phyloP scores from a whole-genome alignment of 1,139 yeast genomes.

The Arxiozyma slooffiae region DNA sequence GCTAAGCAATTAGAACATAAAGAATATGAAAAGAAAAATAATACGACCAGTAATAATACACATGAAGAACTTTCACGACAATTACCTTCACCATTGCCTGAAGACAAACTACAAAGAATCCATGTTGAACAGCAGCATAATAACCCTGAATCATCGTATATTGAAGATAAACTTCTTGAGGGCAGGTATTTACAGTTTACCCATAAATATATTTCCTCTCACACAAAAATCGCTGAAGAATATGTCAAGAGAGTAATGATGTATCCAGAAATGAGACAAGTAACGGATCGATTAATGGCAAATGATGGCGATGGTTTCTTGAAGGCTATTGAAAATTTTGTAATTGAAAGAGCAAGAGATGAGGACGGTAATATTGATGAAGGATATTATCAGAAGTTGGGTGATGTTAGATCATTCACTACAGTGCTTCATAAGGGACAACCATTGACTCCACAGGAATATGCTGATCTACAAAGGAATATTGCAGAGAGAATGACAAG shows the following conservation, averaged over 20 bases:
- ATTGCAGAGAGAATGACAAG: slow-evolving; percentile 28
- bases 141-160: slow-evolving; percentile 4
- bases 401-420: slow-evolving; percentile 22
- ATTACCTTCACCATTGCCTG: background rate
- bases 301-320: slow-evolving; percentile 25
- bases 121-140: background rate
- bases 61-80: background rate
- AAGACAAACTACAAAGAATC: background rate
- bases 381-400: slow-evolving; percentile 9
- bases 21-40: slow-evolving; percentile 3
- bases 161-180: slow-evolving; percentile 17
- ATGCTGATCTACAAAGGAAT: slow-evolving; percentile 23
- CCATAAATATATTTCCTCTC: slow-evolving; percentile 28
- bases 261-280: slow-evolving; percentile 28
- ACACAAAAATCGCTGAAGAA: slow-evolving; percentile 29
- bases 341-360: slow-evolving; percentile 14
- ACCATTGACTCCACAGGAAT: slow-evolving; percentile 26
- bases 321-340: slow-evolving; percentile 27
- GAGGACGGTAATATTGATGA: slow-evolving; percentile 3
- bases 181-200: slow-evolving; percentile 25
- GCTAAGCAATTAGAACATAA: slow-evolving; percentile 12
- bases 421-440: slow-evolving; percentile 27
- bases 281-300: slow-evolving; percentile 28
- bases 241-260: slow-evolving; percentile 26
- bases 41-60: background rate